Conservation (phyloP, 257 asterid species). For the Ocimum tenuiflorum region DNA sequence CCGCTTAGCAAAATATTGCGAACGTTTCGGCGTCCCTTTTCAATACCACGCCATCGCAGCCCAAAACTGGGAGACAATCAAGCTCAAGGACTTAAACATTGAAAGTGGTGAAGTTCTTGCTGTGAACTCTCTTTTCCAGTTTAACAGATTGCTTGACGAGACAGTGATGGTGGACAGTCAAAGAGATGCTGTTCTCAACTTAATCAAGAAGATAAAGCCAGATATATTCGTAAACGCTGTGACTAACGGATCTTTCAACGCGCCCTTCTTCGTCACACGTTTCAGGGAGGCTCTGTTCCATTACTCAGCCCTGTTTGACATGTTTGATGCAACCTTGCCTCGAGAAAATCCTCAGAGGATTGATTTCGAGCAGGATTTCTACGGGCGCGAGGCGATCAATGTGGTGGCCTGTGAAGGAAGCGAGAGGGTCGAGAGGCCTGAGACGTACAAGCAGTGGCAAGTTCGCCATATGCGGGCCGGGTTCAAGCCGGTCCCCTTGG, state of each 20-base stretch:
- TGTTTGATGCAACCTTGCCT: conserved; percentile 65
- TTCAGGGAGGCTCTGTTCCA: conserved; percentile 86
- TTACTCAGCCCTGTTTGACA: conserved; percentile 72
- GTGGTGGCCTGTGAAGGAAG: conserved; percentile 82
- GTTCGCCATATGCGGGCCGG: conserved; percentile 64
- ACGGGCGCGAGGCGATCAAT: conserved; percentile 67
- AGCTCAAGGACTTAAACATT: conserved; percentile 62
- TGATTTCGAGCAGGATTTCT: conserved; percentile 66
- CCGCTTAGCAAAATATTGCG: conserved; percentile 67
- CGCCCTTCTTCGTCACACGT: conserved; percentile 81
- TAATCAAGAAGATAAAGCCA: conserved; percentile 64
- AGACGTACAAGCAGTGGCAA: conserved; percentile 92
- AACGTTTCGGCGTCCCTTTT: conserved; percentile 67
- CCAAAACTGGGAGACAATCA: conserved; percentile 69
- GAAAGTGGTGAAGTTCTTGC: conserved; percentile 56
- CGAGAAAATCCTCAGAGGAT: conserved; percentile 59
- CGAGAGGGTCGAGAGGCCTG: conserved; percentile 86
- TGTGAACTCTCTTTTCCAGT: conserved; percentile 63
- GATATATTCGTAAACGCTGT: conserved; percentile 51
- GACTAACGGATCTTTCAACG: conserved; percentile 56
- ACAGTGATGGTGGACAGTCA: conserved; percentile 58
- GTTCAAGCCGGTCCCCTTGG: conserved; percentile 55
- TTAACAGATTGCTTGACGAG: conserved; percentile 63
- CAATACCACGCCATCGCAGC: conserved; percentile 63
- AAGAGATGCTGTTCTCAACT: conserved; percentile 56